Percentiles rank a stretch among this genome's conserved stretches.
Evolutionary conservation across 2,329 filamentous ascomycete species (phyloP).

Genomic region (Fusarium duplospermum): DNA sequence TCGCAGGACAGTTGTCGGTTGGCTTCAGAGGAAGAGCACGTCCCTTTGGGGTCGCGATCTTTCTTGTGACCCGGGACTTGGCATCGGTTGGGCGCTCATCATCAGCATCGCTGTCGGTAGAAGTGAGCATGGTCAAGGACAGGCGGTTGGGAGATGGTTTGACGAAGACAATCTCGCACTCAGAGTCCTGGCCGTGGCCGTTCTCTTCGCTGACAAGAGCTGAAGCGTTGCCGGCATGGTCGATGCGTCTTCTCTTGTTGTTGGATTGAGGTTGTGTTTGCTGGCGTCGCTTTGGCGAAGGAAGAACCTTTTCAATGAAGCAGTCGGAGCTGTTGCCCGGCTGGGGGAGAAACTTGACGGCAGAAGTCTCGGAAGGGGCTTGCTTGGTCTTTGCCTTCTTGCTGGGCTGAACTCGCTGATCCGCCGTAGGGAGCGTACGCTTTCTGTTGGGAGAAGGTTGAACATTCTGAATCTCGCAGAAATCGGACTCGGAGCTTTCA

Average conservation of each 20-base stretch:
- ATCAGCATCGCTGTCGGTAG: constrained; percentile 7
- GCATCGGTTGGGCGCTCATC: constrained; percentile 1
- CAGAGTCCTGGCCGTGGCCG: neutral
- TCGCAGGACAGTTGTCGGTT: neutral
- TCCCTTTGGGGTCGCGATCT: neutral
- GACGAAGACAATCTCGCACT: constrained; percentile 16
- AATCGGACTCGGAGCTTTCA: constrained; percentile 29
- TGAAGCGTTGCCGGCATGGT: neutral
- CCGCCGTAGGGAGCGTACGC: constrained; percentile 16
- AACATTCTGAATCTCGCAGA: constrained; percentile 21
- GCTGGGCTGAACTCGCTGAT: neutral
- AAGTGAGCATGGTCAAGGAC: neutral
- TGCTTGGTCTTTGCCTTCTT: constrained; percentile 19
- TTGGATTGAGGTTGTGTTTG: neutral
- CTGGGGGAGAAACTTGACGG: neutral
- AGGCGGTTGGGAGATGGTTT: constrained; percentile 5
- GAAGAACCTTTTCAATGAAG: constrained; percentile 29
- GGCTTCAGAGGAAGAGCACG: neutral
- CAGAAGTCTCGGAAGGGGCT: neutral
- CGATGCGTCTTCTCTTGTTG: constrained; percentile 27
- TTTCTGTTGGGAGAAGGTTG: constrained; percentile 16
- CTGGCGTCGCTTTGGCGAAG: constrained; percentile 17
- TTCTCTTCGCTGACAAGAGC: neutral
- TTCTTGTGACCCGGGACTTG: neutral
- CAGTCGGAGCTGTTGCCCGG: constrained; percentile 28